Base-by-base conservation (phyloP, 2,329 filamentous ascomycete genomes). In the Neofusicoccum sp. region DNA sequence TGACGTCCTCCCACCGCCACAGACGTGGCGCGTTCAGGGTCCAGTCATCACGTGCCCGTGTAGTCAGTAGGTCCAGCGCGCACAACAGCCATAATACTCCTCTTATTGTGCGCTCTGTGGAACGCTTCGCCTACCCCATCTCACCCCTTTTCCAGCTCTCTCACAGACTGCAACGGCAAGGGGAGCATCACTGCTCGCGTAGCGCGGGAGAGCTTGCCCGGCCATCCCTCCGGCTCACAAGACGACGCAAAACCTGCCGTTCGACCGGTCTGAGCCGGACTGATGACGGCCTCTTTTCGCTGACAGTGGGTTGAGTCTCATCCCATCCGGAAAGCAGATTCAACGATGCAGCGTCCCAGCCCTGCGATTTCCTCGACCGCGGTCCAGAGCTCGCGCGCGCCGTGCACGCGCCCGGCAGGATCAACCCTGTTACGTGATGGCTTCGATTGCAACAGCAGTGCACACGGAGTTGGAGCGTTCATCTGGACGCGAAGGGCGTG, bases 1-100 rank as follows among this genome's bases (percentile, higher is more conserved):
- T 56, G 51, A 56, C 51, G 51, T 56, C 16, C 49, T 16, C 33
- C 43, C 51, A 43, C 51, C 51, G 51, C 51, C 51, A 43, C 51
- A 56, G 44, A 33, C 28, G 51, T 56, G 51, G 51, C 49, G 28
- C 16, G n/a, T 11, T 51, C 51, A 56, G 51, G 51, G 51, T 56
- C 51, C 14, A 30, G 20, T 16, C 26, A 28, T 54, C 36, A 54
- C 26, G 38, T 33, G 26, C 26, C 5, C 14, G 20, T 24, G 12
- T 26, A n/a, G 14, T 26, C 4, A 30, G 44, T n/a, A n/a, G n/a
- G n/a, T 47, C 40, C 11, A n/a, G 16, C 41, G 24, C 20, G 34
- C 49, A 54, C 49, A 30, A 26, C 33, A 36, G 24, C 34, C 49
- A 40, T 54, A 54, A 16, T 14, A 41, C 34, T 7, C 34, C 31